phyloP scores from a whole-genome alignment of 345 rosid genomes.

The Nephelium lappaceum region DNA sequence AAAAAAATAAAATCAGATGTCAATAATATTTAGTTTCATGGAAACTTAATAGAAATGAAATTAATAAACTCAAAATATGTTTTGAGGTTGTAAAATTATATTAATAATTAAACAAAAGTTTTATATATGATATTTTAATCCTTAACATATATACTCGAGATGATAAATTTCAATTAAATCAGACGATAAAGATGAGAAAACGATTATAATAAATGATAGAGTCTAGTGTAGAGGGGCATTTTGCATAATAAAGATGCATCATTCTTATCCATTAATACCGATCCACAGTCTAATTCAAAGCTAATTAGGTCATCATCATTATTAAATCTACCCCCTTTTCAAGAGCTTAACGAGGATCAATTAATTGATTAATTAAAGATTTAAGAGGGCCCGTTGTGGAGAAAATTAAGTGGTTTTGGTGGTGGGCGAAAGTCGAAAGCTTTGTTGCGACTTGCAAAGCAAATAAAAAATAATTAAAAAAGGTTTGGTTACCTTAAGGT shows the following conservation, averaged over 20 bases:
- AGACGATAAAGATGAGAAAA: too few species aligned
- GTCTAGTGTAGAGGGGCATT: too few species aligned
- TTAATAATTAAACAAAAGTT: neutral
- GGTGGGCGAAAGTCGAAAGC: neutral
- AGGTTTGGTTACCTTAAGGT: too few species aligned
- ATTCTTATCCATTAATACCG: slow-evolving; percentile 14
- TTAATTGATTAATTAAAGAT: neutral
- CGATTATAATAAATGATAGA: too few species aligned
- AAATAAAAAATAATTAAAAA: neutral
- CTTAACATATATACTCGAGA: too few species aligned
- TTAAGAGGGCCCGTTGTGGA: neutral
- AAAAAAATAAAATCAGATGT: too few species aligned
- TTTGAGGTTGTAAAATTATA: neutral
- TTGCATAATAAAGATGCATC: neutral
- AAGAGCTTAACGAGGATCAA: neutral
- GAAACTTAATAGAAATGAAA: neutral
- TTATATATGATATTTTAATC: neutral
- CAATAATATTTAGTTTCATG: too few species aligned
- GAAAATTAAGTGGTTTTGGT: neutral
- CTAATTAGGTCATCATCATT: slow-evolving; percentile 8
- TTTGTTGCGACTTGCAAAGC: neutral
- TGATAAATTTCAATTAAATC: too few species aligned
- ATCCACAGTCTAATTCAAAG: neutral
- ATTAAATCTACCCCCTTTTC: neutral
- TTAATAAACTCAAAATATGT: too few species aligned